Evolutionary conservation across 1,284 basidiomycete genomes (phyloP).

Genomic region (Austropuccinia psidii): DNA sequence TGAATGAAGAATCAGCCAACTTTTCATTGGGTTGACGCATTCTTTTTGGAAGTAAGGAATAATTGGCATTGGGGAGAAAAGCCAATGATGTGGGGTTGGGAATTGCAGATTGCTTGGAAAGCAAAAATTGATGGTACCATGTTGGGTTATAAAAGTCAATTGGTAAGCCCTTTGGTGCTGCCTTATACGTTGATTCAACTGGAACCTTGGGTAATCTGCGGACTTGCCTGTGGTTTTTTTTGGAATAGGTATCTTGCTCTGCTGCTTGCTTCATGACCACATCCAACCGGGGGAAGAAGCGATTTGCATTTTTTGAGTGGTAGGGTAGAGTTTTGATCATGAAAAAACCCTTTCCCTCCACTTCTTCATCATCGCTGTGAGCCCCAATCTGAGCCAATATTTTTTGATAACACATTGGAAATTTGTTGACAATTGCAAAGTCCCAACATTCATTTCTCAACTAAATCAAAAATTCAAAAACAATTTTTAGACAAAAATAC

Average conservation of each 20-base stretch:
- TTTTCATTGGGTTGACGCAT: neutral
- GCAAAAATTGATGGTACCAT: neutral
- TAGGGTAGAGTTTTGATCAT: constrained; percentile 17
- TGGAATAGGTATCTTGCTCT: neutral
- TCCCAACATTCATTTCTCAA: neutral
- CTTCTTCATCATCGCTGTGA: constrained; percentile 14
- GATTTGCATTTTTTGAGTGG: constrained; percentile 8
- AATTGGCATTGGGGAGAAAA: neutral
- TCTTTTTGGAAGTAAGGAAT: neutral
- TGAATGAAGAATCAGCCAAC: constrained; percentile 1
- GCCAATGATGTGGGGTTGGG: neutral
- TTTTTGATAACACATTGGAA: neutral
- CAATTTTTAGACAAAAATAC: neutral
- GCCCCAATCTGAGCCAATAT: neutral
- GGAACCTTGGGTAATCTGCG: constrained; percentile 7
- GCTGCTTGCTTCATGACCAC: neutral
- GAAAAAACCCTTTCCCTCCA: neutral
- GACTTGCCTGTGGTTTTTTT: neutral
- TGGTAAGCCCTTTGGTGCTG: neutral
- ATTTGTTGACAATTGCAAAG: constrained; percentile 6
- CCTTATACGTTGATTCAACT: neutral
- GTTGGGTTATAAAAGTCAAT: constrained; percentile 18
- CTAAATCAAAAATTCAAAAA: neutral
- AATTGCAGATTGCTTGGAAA: neutral
- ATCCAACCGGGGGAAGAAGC: constrained; percentile 4